Percentiles rank a stretch among this genome's conserved stretches.
phyloP scores from a whole-genome alignment of 1,284 basidiomycete species.

The Ceratobasidium sp. region DNA sequence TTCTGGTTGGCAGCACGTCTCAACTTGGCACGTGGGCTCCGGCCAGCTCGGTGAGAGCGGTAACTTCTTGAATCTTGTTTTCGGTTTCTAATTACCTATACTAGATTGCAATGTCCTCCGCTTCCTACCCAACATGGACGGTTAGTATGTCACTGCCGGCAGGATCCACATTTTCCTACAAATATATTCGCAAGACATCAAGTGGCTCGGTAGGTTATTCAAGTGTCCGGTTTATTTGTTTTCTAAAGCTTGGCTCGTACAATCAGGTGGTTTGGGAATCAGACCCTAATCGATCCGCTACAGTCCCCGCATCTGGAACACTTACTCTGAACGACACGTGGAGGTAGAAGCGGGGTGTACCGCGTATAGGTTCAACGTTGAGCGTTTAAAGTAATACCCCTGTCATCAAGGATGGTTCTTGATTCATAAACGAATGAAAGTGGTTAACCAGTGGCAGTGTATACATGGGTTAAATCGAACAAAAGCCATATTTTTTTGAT shows the following conservation, averaged over 20 bases:
- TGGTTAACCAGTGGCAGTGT: no score
- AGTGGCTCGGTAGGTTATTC: conserved; percentile 60
- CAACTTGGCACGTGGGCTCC: conserved; percentile 1
- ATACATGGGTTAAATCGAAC: no score
- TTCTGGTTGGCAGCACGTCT: background rate
- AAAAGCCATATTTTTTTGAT: no score
- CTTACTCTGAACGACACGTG: conserved; percentile 50
- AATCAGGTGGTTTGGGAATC: conserved; percentile 59
- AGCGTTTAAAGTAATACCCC: no score
- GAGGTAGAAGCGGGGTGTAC: conserved; percentile 46
- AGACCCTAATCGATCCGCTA: conserved; percentile 61
- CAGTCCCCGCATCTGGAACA: conserved; percentile 53
- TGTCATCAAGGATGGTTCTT: no score
- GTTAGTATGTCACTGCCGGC: conserved; percentile 58
- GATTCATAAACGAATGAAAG: no score
- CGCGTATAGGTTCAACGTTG: no score
- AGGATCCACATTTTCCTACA: conserved; percentile 61
- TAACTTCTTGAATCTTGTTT: background rate
- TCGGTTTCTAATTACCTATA: background rate
- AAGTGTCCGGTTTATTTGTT: conserved; percentile 5
- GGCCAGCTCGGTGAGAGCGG: no score
- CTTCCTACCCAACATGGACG: conserved; percentile 64
- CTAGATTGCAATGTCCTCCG: conserved; percentile 62
- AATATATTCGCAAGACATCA: conserved; percentile 64
- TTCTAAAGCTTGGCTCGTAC: background rate